phyloP scores from a whole-genome alignment of 148 eudicot genomes.

The Chenopodium berlandieri region DNA sequence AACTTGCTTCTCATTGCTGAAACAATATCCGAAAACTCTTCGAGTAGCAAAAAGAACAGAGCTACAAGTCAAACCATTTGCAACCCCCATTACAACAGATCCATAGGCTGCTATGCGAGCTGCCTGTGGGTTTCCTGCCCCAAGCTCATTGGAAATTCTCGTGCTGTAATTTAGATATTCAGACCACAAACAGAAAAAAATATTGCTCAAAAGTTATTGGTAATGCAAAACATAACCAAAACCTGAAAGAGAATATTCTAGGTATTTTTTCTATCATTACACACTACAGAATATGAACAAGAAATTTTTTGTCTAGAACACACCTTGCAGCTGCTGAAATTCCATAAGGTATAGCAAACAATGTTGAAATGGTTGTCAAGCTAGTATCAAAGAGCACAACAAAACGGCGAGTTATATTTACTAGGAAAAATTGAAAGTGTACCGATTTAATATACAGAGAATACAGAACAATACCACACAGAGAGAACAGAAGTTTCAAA shows the following conservation, averaged over 20 bases:
- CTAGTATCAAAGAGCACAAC: constrained; percentile 27
- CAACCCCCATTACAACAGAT: constrained; percentile 36
- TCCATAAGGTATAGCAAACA: constrained; percentile 65
- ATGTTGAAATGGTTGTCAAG: constrained; percentile 51
- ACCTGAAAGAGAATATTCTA: too few species aligned
- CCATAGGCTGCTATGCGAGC: constrained; percentile 49
- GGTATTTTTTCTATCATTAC: too few species aligned
- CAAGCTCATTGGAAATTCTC: constrained; percentile 75
- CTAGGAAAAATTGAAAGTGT: neutral
- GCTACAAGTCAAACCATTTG: constrained; percentile 37
- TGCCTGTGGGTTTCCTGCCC: constrained; percentile 62
- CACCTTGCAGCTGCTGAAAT: constrained; percentile 67
- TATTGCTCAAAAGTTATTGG: neutral
- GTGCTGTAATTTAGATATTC: constrained; percentile 38
- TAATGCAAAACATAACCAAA: too few species aligned
- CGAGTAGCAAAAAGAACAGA: constrained; percentile 41
- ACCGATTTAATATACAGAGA: neutral
- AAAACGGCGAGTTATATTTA: neutral
- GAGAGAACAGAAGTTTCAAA: constrained; percentile 76
- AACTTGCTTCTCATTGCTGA: constrained; percentile 68
- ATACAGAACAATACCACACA: constrained; percentile 37
- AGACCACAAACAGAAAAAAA: neutral
- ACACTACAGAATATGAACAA: neutral
- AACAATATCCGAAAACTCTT: constrained; percentile 52
- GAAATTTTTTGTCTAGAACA: neutral